Percentiles rank a stretch among this genome's conserved stretches.
Evolutionary conservation across 108 stramenopile species (phyloP).

Genomic region (Nitzschia sp.): DNA sequence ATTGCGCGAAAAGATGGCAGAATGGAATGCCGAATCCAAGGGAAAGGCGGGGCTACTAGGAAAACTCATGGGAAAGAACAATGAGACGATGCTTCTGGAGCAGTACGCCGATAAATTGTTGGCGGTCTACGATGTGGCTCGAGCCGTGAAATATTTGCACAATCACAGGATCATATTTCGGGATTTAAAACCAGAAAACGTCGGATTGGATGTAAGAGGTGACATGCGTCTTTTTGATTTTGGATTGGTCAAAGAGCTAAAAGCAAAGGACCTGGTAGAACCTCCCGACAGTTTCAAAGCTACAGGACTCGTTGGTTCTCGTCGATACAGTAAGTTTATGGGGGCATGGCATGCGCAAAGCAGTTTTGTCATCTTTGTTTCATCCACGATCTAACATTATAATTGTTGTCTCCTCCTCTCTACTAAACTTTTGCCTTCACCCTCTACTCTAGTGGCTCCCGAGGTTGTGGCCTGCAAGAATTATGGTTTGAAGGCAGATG

Average conservation of each 20-base stretch:
- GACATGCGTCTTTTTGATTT: constrained; percentile 68
- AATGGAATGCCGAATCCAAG: constrained; percentile 45
- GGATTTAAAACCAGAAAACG: constrained; percentile 64
- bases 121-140: constrained; percentile 51
- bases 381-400: no score
- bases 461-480: constrained; percentile 50
- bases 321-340: constrained; percentile 33
- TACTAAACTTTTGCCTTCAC: neutral
- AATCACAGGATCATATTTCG: constrained; percentile 44
- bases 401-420: neutral
- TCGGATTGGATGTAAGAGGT: constrained; percentile 64
- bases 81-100: neutral
- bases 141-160: constrained; percentile 59
- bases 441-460: constrained; percentile 45
- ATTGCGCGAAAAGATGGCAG: constrained; percentile 51
- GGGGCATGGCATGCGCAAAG: neutral
- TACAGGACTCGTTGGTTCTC: constrained; percentile 32
- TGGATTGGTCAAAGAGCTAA: constrained; percentile 66
- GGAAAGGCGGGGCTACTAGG: constrained; percentile 10
- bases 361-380: no score
- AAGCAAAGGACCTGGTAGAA: constrained; percentile 28
- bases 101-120: constrained; percentile 25
- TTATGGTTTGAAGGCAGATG: constrained; percentile 47
- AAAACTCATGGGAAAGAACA: neutral
- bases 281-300: constrained; percentile 31